These are phyloP conservation scores for Gossypium trilobum DNA, from an alignment of 441 rosid genomes.

Conservation along the genomic window DNA sequence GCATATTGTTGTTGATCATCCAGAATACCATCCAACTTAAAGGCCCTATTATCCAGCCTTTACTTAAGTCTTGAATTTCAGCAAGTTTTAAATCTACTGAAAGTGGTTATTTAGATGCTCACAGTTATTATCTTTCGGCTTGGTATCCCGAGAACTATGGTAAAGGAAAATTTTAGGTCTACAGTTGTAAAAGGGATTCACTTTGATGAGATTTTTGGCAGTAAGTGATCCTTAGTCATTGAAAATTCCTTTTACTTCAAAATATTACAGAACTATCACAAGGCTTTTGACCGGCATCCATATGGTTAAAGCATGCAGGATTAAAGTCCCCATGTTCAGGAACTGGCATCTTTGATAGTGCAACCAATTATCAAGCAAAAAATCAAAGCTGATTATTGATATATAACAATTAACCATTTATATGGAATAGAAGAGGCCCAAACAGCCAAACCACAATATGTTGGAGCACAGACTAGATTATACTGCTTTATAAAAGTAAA, in stretches of 20 bases:
- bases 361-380: background rate
- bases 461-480: background rate
- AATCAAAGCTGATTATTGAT: background rate
- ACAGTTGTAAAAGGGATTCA: background rate
- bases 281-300: background rate
- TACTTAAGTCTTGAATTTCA: background rate
- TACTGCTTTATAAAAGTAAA: conserved; percentile 2
- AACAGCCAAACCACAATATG: background rate
- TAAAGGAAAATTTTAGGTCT: background rate
- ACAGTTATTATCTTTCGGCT: background rate
- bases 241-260: background rate
- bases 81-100: background rate
- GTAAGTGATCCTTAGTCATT: background rate
- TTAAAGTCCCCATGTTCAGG: background rate
- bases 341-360: background rate
- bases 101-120: background rate
- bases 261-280: background rate
- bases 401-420: background rate
- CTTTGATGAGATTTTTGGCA: background rate
- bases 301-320: background rate
- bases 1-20: background rate
- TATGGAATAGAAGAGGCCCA: background rate
- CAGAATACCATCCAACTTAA: background rate
- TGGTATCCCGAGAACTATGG: background rate
- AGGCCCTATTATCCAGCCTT: background rate